Conservation (phyloP, 2,329 filamentous ascomycete species). For the Aspergillus calidoustus region DNA sequence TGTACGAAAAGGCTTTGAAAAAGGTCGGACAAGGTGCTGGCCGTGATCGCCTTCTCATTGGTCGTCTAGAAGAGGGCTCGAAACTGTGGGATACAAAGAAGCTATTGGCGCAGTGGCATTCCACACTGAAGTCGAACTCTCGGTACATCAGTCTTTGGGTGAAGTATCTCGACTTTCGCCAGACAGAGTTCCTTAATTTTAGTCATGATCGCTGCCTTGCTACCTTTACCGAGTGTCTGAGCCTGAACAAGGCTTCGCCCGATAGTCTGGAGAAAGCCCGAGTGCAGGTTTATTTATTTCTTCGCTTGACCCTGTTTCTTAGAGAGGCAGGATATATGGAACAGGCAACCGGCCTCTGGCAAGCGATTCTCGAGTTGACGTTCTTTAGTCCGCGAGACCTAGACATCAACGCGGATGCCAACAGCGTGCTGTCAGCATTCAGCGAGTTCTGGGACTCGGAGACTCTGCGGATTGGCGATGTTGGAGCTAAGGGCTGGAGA, state of each 20-base stretch:
- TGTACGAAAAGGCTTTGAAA: constrained; percentile 76
- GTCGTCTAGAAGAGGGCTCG: constrained; percentile 74
- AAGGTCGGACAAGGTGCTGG: constrained; percentile 55
- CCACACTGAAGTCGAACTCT: constrained; percentile 60
- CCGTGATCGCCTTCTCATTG: constrained; percentile 66
- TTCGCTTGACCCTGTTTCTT: constrained; percentile 75
- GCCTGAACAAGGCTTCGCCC: constrained; percentile 36
- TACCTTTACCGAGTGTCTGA: constrained; percentile 64
- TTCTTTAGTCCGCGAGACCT: constrained; percentile 60
- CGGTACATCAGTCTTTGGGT: constrained; percentile 71
- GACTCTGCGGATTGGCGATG: constrained; percentile 75
- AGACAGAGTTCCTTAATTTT: constrained; percentile 70
- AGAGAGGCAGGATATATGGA: constrained; percentile 79
- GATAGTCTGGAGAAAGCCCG: constrained; percentile 28
- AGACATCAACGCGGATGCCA: constrained; percentile 18
- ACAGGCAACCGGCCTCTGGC: constrained; percentile 78
- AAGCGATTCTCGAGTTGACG: constrained; percentile 75
- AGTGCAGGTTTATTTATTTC: constrained; percentile 70
- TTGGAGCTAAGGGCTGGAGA: constrained; percentile 71
- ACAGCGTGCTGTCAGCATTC: constrained; percentile 52
- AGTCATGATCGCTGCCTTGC: constrained; percentile 68
- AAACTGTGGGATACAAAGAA: constrained; percentile 72
- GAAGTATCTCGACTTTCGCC: constrained; percentile 70
- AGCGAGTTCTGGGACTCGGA: constrained; percentile 88
- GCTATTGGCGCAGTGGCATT: constrained; percentile 68